A percentile compares a stretch with the other conserved stretches of the same genome.
Conservation (phyloP, 305 asterid genomes). For the Withania somnifera region DNA sequence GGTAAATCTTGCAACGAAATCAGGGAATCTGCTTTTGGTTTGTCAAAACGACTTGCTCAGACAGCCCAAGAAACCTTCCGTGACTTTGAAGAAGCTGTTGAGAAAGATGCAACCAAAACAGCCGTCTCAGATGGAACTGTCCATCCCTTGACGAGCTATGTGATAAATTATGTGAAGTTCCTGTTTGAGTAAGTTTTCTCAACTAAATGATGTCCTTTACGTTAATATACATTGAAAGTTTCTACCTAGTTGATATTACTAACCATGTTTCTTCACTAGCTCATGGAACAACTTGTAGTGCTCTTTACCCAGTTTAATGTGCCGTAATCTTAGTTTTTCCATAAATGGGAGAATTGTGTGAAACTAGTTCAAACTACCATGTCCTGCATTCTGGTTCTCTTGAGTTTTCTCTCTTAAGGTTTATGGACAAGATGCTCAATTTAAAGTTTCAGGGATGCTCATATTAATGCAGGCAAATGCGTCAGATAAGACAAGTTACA, state of each 20-base stretch:
- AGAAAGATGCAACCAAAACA: slow-evolving; percentile 96
- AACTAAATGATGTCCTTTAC: not conserved
- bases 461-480: not conserved
- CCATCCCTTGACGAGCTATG: slow-evolving; percentile 97
- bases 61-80: slow-evolving; percentile 96
- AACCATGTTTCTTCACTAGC: not conserved
- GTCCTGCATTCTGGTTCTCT: not conserved
- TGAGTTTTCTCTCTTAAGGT: not conserved
- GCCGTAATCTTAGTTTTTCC: not conserved
- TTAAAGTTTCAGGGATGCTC: not conserved
- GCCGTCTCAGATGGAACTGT: slow-evolving; percentile 97
- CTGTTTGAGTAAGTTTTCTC: slow-evolving; percentile 74
- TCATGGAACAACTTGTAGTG: not conserved
- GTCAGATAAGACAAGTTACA: not conserved
- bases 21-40: slow-evolving; percentile 79
- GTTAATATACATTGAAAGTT: not conserved
- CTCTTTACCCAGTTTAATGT: not conserved
- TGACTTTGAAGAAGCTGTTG: slow-evolving; percentile 98
- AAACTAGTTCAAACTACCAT: not conserved
- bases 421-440: not conserved
- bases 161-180: slow-evolving; percentile 92
- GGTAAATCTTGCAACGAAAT: slow-evolving; percentile 84
- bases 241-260: not conserved
- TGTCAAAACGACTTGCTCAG: slow-evolving; percentile 93
- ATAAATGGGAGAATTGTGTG: not conserved